Evolutionary conservation across 2,329 filamentous ascomycete species (phyloP), one percentile per base, ranked within the genome.

Genomic region (Diaporthe nobilis): DNA sequence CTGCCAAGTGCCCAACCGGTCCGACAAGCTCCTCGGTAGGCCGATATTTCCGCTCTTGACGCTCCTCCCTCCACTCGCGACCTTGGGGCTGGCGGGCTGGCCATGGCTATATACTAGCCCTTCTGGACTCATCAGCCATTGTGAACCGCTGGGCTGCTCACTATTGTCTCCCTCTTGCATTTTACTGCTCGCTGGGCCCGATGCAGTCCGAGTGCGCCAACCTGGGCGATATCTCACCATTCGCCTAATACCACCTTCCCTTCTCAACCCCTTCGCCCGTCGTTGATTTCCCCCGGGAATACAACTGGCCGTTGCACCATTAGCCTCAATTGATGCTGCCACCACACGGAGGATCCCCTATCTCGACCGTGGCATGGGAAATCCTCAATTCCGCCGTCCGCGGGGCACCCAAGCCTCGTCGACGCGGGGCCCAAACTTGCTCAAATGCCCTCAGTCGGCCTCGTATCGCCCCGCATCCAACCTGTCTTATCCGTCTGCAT

Each of bases 191-290:
- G 34, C 31, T 39, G 31, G n/a, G 37, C 13, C 31, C 58, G 37
- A 42, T 37, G 39, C 60, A 47, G 44, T 51, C 44, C 44, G 28
- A 25, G 12, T 22, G 6, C 25, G 63, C 31, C 63, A 68, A n/a
- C 3, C 44, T 31, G 63, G 63, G 47, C 31, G 25, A 28, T 20
- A 68, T 68, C 42, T 68, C 63, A 51, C 42, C 61, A 51, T 51
- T 44, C 63, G 63, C 31, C 44, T 25, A 20, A 70, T 70, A 70
- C 65, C 37, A 70, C 65, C 65, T 70, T 70, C 65, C 65, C 49
- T 70, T 70, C 65, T 70, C 49, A 70, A 70, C 49, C 34, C 49
- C 15, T 42, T 20, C n/a, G 47, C 34, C 65, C 65, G 65, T 42
- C 22, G 22, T 28, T 20, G 22, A 37, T 28, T 20, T 28, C 10